These are phyloP conservation scores for Eimeria maxima DNA, from an alignment of 169 alveolate species.

Conservation along the genomic window DNA sequence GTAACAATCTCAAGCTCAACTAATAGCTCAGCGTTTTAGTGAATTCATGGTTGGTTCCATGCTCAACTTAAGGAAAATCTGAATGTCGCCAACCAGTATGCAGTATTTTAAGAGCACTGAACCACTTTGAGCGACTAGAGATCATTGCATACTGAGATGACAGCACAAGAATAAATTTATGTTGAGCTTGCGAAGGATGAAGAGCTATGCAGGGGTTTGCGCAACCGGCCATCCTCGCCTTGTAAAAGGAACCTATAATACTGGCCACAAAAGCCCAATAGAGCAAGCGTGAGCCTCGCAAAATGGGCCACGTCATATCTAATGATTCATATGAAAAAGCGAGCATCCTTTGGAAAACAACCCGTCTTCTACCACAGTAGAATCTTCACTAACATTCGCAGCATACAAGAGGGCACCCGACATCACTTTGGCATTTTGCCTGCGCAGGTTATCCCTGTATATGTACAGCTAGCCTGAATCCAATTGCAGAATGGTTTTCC, in stretches of 20 bases:
- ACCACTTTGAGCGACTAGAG: neutral
- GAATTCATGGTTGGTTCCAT: neutral
- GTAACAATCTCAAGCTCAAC: neutral
- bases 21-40: neutral
- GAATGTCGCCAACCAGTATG: neutral
- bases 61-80: neutral
- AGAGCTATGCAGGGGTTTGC: neutral
- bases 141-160: neutral
- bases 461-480: too few species aligned
- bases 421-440: too few species aligned
- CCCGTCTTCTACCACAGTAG: neutral
- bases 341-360: neutral
- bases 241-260: neutral
- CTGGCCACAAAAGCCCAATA: too few species aligned
- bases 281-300: neutral
- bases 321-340: neutral
- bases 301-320: neutral
- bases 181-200: neutral
- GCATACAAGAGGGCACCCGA: too few species aligned
- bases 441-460: too few species aligned
- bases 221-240: neutral
- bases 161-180: neutral
- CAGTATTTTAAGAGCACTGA: neutral
- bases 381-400: neutral
- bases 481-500: too few species aligned